Base-by-base conservation (phyloP, 192 early-diverging fungal species). In the Dissophora globulifera region DNA sequence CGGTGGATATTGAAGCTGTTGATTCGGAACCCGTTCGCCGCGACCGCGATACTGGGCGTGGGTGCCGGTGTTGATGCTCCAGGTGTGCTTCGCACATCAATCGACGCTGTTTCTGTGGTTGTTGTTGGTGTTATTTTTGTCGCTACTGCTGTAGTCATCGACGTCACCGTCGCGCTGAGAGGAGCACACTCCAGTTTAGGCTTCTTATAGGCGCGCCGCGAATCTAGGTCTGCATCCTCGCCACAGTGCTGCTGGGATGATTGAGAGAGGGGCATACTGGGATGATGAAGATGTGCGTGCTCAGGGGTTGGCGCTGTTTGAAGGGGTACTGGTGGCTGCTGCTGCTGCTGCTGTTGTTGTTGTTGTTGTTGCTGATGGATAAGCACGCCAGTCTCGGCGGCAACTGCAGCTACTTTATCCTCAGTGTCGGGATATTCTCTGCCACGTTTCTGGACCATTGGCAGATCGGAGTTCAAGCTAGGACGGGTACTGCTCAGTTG, bases 1-100 rank as follows among this genome's bases (percentile, higher is more conserved):
- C 91, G 83, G 61, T 93, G 92, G 38, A 91, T 84, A 43, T 88
- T 92, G 52, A 81, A 86, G 0, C 90, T 88, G 53, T 85, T 89
- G 1, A 88, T 69, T 2, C 84, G 83, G 45, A 91, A 70, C 2
- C 72, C 72, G 40, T 76, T 75, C 6, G 60, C 17, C 3, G 67
- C 32, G 12, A 54, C 43, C 1, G 67, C 15, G 26, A 69, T 20
- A 6, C 27, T 42, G 3, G 67, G 67, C 10, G 58, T 69, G 0
- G 58, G 50, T 15, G 51, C 58, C 15, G 67, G 67, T 35, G 67
- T 69, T 25, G 46, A 58, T 19, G 33, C 47, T 45, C 67, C 67
- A 1, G 54, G 55, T 5, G 38, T 58, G 47, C 19, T 41, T 20
- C 49, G 46, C 1, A 45, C 35, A 67, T 67, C 53, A 15, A 67